Base-by-base conservation (phyloP, 2,329 filamentous ascomycete species). In the Magnaporthales sp. region DNA sequence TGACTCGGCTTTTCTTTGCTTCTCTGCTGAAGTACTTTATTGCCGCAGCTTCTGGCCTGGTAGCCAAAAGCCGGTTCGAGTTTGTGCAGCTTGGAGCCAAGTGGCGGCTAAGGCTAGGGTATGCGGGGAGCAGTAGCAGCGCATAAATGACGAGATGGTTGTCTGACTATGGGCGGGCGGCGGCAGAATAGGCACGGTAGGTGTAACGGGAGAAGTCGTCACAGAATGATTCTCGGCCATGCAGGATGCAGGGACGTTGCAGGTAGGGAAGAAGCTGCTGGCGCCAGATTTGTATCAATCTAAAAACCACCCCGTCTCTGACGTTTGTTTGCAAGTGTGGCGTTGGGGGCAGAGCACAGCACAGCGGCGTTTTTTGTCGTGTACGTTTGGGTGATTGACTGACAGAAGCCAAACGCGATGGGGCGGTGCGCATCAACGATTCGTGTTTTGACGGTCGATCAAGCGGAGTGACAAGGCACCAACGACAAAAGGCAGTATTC, bases 81-180 rank as follows among this genome's bases (percentile, higher is more conserved):
- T 46, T 13, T 19, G 38, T 46, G 38, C 38, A 46, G 38, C 38
- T 46, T 46, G 38, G 38, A 19, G 38, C 38, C 38, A 5, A 19
- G 38, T 46, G 38, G 15, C 38, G 38, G 38, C 38, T 46, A 46
- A 46, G 61, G 61, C 61, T 63, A 63, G 61, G 61, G 27, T 31
- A 11, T 63, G 26, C 11, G 38, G 63, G 29, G 38, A 46, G 38
- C 38, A 46, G 38, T 46, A 46, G 38, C 8, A 31, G 68, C 71
- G 73, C 73, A 74, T 74, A 58, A 73, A 72, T 67, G 69, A 71
- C 69, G 69, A 73, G 69, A 72, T 71, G 71, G 72, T 7, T 71
- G 65, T 69, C 68, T 70, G 69, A 68, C 68, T 66, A 70, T 68
- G 68, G 69, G 65, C 67, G 38, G 38, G 66, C 67, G 63, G 58